Conservation (phyloP, 2,329 filamentous ascomycete species). For the Proliferodiscus dingleyae region DNA sequence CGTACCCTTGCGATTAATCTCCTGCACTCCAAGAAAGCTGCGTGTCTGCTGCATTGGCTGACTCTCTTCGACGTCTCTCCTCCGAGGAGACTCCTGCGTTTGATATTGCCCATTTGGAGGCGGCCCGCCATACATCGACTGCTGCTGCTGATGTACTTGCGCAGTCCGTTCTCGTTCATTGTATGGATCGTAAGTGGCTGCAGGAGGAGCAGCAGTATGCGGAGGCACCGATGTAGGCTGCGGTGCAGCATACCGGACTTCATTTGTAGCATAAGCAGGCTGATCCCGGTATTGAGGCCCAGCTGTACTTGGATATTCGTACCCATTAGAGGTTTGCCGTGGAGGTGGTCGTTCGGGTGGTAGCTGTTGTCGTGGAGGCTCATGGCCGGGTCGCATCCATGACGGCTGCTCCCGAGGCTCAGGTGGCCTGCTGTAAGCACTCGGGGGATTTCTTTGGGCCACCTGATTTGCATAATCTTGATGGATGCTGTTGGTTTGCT, state of each 20-base stretch:
- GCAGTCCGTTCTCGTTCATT: conserved; percentile 31
- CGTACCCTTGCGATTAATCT: conserved; percentile 75
- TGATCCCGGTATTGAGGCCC: conserved; percentile 24
- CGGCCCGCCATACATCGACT: conserved; percentile 33
- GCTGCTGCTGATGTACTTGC: conserved; percentile 34
- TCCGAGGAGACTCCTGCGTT: conserved; percentile 42
- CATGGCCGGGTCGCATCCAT: conserved; percentile 30
- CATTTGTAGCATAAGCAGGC: conserved; percentile 24
- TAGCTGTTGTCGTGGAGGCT: conserved; percentile 19
- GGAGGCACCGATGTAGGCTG: conserved; percentile 30
- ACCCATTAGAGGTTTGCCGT: conserved; percentile 15
- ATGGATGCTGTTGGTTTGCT: conserved; percentile 4
- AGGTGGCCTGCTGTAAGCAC: conserved; percentile 24
- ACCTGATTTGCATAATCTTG: conserved; percentile 26
- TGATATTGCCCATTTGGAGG: conserved; percentile 37
- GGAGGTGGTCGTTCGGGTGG: conserved; percentile 11
- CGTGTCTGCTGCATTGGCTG: conserved; percentile 53
- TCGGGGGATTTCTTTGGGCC: conserved; percentile 23
- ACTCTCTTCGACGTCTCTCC: conserved; percentile 44
- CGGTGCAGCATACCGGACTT: conserved; percentile 31
- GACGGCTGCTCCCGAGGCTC: conserved; percentile 26
- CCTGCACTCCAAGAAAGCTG: conserved; percentile 67
- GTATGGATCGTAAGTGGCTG: conserved; percentile 30
- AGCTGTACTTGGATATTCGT: conserved; percentile 25
- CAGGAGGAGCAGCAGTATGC: conserved; percentile 27